Evolutionary conservation across 139 green algal genomes (phyloP).

Genomic region (Picochlorum costavermella): DNA sequence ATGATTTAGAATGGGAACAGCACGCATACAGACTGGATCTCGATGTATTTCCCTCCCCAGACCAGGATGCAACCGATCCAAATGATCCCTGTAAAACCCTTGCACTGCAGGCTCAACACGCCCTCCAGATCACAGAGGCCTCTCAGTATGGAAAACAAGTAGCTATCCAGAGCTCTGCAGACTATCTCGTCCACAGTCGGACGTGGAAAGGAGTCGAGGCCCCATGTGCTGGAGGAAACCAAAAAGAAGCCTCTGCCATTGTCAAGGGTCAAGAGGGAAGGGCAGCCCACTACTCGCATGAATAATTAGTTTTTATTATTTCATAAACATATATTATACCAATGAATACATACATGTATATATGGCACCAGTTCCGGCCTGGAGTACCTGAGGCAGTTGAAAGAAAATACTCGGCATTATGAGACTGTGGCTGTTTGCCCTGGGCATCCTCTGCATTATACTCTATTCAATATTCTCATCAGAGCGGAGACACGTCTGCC

Average conservation of each 20-base stretch:
- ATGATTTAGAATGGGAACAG: slow-evolving; percentile 18
- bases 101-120: slow-evolving; percentile 8
- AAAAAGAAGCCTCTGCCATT: slow-evolving; percentile 14
- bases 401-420: too few relatives aligned
- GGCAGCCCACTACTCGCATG: slow-evolving; percentile 42
- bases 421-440: too few relatives aligned
- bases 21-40: slow-evolving; percentile 31
- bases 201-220: slow-evolving; percentile 67
- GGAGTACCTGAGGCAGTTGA: too few relatives aligned
- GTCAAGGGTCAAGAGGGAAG: slow-evolving; percentile 33
- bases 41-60: background rate
- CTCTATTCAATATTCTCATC: too few relatives aligned
- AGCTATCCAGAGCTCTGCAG: slow-evolving; percentile 37
- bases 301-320: background rate
- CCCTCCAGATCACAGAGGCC: slow-evolving; percentile 15
- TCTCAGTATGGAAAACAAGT: slow-evolving; percentile 17
- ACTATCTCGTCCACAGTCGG: slow-evolving; percentile 57
- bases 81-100: background rate
- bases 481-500: too few relatives aligned
- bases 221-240: slow-evolving; percentile 36
- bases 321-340: background rate
- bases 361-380: too few relatives aligned
- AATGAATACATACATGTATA: too few relatives aligned
- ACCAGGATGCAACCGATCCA: background rate
- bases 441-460: too few relatives aligned